Conservation (phyloP, 495 filamentous ascomycete species). For the Hypoxylon rickii region DNA sequence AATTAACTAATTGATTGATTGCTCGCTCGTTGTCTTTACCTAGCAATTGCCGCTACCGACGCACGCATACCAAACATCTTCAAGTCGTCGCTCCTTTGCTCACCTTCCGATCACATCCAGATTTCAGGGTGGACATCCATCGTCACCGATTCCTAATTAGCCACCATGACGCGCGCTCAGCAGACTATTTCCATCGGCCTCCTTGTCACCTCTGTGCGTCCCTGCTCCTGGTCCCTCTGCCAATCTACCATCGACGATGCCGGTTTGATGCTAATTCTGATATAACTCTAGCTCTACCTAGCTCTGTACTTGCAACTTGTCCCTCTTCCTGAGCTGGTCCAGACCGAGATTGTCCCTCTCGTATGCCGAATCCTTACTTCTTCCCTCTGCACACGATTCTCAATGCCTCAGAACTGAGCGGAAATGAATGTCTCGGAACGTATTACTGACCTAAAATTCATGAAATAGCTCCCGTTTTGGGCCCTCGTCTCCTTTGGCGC, state of each 20-base stretch:
- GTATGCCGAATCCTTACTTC: conserved; percentile 48
- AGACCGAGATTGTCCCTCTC: conserved; percentile 72
- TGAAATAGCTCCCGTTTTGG: conserved; percentile 83
- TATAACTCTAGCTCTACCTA: conserved; percentile 73
- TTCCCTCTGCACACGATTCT: no score
- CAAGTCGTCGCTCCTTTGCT: no score
- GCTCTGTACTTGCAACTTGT: conserved; percentile 82
- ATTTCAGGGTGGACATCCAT: background rate
- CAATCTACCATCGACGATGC: background rate
- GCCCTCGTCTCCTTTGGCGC: conserved; percentile 88
- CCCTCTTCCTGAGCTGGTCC: conserved; percentile 75
- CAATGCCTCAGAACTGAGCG: no score
- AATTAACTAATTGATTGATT: no score
- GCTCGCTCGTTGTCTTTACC: no score
- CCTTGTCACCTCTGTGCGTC: conserved; percentile 78
- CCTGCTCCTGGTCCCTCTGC: background rate
- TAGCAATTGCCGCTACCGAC: no score
- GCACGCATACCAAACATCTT: no score
- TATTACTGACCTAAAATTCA: background rate
- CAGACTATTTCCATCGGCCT: conserved; percentile 87
- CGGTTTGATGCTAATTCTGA: background rate
- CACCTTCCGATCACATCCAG: no score
- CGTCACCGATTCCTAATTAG: conserved; percentile 2
- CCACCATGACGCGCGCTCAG: conserved; percentile 86
- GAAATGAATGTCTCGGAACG: no score